These are phyloP conservation scores for Phytophthora pinifolia DNA, from an alignment of 352 stramenopile species.

Conservation along the genomic window DNA sequence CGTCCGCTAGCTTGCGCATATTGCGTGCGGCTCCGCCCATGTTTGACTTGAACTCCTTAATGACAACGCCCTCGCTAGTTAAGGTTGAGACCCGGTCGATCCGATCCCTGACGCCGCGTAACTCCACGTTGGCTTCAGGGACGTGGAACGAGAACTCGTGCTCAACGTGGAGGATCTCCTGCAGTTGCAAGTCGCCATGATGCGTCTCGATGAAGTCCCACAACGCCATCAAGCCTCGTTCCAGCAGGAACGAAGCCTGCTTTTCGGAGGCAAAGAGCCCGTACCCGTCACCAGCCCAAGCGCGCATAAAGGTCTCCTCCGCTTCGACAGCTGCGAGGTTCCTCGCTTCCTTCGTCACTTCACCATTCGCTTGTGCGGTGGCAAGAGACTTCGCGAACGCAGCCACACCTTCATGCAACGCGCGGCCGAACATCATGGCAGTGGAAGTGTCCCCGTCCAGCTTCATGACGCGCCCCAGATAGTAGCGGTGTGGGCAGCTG, in stretches of 20 bases:
- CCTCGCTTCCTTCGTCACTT: conserved; percentile 12
- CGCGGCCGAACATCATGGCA: conserved; percentile 74
- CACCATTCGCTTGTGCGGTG: conserved; percentile 4
- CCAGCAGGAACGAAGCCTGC: conserved; percentile 38
- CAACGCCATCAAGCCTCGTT: conserved; percentile 41
- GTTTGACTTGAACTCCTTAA: conserved; percentile 88
- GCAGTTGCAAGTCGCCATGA: conserved; percentile 13
- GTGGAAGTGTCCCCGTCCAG: conserved; percentile 45
- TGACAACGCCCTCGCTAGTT: conserved; percentile 30
- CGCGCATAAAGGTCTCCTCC: conserved; percentile 27
- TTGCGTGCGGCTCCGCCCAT: conserved; percentile 52
- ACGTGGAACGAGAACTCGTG: conserved; percentile 58
- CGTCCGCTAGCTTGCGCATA: conserved; percentile 45
- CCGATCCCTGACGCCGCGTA: conserved; percentile 79
- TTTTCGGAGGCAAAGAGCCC: conserved; percentile 40
- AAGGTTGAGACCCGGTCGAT: conserved; percentile 41
- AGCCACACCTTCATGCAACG: conserved; percentile 73
- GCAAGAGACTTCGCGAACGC: conserved; percentile 39
- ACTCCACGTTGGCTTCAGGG: conserved; percentile 44
- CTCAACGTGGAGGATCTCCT: conserved; percentile 60
- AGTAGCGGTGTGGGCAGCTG: conserved; percentile 81
- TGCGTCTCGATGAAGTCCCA: conserved; percentile 48
- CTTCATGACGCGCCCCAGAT: conserved; percentile 66
- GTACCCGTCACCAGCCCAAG: conserved; percentile 33
- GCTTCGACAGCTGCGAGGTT: conserved; percentile 19